Conservation (phyloP, 257 asterid species). For the Solanum sparsipilum region DNA sequence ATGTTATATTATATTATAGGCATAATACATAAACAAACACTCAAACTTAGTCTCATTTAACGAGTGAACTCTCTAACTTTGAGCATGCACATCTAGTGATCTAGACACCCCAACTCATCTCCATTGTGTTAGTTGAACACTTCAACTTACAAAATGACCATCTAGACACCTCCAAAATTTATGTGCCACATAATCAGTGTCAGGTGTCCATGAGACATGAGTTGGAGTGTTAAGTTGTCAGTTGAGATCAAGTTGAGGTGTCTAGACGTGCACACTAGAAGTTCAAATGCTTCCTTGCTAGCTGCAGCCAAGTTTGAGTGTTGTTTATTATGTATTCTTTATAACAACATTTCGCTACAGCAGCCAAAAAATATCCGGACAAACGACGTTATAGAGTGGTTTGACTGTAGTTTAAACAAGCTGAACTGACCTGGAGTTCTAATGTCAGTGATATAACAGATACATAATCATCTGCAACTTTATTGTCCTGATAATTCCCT, state of each 20-base stretch:
- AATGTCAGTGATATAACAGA: conserved; percentile 60
- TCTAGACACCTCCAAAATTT: neutral
- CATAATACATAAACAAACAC: neutral
- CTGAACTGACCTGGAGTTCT: conserved; percentile 59
- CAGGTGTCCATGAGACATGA: neutral
- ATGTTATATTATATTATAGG: neutral
- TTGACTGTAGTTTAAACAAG: neutral
- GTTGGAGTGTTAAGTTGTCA: neutral
- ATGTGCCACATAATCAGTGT: neutral
- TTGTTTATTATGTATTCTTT: neutral
- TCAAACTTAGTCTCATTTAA: neutral
- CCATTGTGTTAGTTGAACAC: neutral
- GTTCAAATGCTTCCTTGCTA: neutral
- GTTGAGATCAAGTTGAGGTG: neutral
- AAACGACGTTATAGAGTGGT: neutral
- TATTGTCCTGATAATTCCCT: conserved; percentile 56
- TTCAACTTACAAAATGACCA: neutral
- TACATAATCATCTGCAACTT: conserved; percentile 75
- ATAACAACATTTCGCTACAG: neutral
- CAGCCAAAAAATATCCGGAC: neutral
- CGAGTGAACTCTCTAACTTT: neutral
- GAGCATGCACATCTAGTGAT: neutral
- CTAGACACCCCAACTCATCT: neutral
- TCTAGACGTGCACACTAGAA: neutral
- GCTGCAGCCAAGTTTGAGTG: neutral